These are phyloP conservation scores for Saccharomycopsis capsularis DNA, from an alignment of 805 yeast genomes.

Conservation along the genomic window DNA sequence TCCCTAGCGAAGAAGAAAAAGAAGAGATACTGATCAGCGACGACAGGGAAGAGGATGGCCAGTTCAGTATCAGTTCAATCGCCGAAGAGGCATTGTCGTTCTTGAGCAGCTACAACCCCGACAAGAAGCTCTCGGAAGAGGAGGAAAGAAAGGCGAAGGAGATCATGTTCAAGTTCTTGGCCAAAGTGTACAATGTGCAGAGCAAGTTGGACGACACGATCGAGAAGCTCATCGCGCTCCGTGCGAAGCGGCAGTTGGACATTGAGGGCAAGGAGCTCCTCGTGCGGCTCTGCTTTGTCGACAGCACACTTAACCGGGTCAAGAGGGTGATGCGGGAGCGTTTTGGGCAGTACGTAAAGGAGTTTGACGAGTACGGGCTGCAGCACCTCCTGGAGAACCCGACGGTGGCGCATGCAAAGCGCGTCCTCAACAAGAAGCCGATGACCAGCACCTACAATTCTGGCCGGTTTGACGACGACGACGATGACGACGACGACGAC, in stretches of 20 bases:
- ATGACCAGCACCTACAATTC: background rate
- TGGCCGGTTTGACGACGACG: constrained; percentile 1
- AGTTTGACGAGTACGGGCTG: constrained; percentile 6
- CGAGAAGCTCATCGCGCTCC: constrained; percentile 51
- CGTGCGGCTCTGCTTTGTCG: constrained; percentile 62
- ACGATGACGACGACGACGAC: constrained; percentile 5
- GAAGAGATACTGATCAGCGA: constrained; percentile 12
- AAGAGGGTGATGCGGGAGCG: constrained; percentile 30
- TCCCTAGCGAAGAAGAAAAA: background rate
- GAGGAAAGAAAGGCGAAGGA: constrained; percentile 4
- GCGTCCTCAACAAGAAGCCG: background rate
- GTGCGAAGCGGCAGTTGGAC: constrained; percentile 47
- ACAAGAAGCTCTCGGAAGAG: background rate
- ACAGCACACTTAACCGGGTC: constrained; percentile 60
- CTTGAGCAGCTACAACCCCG: constrained; percentile 1
- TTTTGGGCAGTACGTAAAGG: constrained; percentile 14
- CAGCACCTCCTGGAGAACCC: background rate
- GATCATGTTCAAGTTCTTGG: constrained; percentile 27
- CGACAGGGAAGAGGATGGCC: background rate
- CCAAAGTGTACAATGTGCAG: constrained; percentile 33
- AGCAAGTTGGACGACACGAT: constrained; percentile 40
- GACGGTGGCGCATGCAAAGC: background rate
- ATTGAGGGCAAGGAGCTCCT: constrained; percentile 75
- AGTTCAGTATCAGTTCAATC: constrained; percentile 10
- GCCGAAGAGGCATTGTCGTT: constrained; percentile 15